Evolutionary conservation across 129 eudicot species (phyloP).

Genomic region (Kitagawia praeruptora): DNA sequence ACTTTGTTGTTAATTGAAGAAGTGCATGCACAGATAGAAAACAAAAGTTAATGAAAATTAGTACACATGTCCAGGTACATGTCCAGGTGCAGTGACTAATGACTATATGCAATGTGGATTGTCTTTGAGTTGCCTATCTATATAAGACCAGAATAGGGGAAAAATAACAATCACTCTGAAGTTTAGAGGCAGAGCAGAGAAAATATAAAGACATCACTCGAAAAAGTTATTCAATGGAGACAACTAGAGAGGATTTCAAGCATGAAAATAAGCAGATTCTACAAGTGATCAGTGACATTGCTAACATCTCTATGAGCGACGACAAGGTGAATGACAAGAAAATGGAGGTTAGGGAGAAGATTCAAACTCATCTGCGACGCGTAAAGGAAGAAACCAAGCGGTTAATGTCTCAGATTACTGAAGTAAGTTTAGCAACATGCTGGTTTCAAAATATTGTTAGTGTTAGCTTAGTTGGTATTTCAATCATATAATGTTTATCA

Average conservation of each 20-base stretch:
- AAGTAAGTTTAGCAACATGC: constrained; percentile 22
- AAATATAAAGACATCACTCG: too few relatives aligned
- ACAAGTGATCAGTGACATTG: constrained; percentile 20
- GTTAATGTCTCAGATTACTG: constrained; percentile 51
- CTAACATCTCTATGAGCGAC: constrained; percentile 36
- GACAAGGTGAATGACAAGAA: constrained; percentile 70
- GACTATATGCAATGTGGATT: too few relatives aligned
- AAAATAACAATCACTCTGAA: background rate
- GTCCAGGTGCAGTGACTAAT: background rate
- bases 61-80: too few relatives aligned
- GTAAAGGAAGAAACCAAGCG: constrained; percentile 80
- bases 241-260: constrained; percentile 27
- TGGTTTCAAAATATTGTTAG: too few relatives aligned
- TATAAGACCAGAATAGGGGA: background rate
- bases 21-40: background rate
- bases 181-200: background rate
- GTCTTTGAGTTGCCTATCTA: background rate
- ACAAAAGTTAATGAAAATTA: too few relatives aligned
- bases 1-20: background rate
- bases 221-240: constrained; percentile 18
- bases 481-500: background rate
- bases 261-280: constrained; percentile 33
- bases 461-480: background rate
- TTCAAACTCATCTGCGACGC: constrained; percentile 72
- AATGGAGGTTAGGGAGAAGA: constrained; percentile 60